These are phyloP conservation scores for Sugiyamaella novakii DNA, from an alignment of 1,139 yeast genomes.

Conservation along the genomic window DNA sequence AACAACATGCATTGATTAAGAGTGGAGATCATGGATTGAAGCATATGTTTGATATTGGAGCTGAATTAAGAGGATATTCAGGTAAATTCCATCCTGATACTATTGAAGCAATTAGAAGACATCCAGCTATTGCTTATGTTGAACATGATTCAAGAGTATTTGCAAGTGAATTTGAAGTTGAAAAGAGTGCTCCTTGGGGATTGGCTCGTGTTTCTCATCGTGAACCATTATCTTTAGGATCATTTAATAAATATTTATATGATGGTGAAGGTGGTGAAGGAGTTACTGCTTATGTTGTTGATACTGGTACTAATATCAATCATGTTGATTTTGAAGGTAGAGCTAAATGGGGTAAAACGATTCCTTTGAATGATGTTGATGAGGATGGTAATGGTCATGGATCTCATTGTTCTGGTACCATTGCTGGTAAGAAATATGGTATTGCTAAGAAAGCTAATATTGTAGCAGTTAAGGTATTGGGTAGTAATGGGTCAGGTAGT, in stretches of 20 bases:
- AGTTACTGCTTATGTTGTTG: conserved; percentile 88
- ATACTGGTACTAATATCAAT: conserved; percentile 83
- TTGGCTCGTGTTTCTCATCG: conserved; percentile 93
- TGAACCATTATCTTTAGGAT: conserved; percentile 68
- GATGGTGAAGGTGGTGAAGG: conserved; percentile 88
- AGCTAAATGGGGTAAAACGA: conserved; percentile 91
- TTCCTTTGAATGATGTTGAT: conserved; percentile 81
- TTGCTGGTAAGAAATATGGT: conserved; percentile 62
- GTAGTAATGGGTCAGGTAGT: conserved; percentile 52
- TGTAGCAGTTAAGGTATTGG: conserved; percentile 59
- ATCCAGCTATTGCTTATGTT: conserved; percentile 72
- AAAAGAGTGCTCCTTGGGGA: conserved; percentile 95
- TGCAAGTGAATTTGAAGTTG: conserved; percentile 56
- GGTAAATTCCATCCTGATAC: conserved; percentile 77
- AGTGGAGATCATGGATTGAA: conserved; percentile 57
- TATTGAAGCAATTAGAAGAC: conserved; percentile 66
- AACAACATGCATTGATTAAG: conserved; percentile 48
- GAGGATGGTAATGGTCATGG: conserved; percentile 95
- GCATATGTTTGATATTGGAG: conserved; percentile 64
- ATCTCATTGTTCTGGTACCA: conserved; percentile 58
- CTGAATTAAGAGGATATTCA: conserved; percentile 44
- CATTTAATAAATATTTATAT: conserved; percentile 83
- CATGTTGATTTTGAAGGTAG: conserved; percentile 90
- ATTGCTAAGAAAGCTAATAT: conserved; percentile 64
- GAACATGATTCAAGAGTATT: conserved; percentile 76